Conservation (phyloP, 2,329 filamentous ascomycete genomes). For the Colletotrichum ledebouriae region DNA sequence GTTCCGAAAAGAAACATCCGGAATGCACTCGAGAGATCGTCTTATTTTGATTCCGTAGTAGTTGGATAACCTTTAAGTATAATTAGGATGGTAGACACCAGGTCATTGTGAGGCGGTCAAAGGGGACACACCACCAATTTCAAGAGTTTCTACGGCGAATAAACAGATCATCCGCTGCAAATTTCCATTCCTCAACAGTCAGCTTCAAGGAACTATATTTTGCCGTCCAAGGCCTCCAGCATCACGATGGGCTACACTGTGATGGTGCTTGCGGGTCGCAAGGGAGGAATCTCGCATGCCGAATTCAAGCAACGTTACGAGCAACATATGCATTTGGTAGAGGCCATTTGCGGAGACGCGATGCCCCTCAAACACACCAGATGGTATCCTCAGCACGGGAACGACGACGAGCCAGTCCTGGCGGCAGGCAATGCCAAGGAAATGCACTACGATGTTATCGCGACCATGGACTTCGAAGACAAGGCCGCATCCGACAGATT, state of each 20-base stretch:
- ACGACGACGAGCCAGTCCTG: conserved; percentile 17
- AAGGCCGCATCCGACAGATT: conserved; percentile 17
- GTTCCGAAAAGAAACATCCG: too few species aligned
- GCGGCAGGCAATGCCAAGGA: conserved; percentile 21
- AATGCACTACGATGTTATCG: conserved; percentile 30
- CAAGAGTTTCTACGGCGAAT: too few species aligned
- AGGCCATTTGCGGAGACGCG: conserved; percentile 17
- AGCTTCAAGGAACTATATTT: too few species aligned
- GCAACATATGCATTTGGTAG: conserved; percentile 27
- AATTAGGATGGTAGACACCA: too few species aligned
- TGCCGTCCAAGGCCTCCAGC: neutral
- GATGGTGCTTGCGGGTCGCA: conserved; percentile 29
- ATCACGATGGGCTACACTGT: conserved; percentile 26
- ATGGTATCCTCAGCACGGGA: conserved; percentile 19
- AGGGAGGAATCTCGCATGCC: conserved; percentile 22
- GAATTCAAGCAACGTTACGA: conserved; percentile 36
- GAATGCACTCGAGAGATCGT: too few species aligned
- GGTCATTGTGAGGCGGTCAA: too few species aligned
- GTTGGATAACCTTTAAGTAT: too few species aligned
- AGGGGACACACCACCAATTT: too few species aligned
- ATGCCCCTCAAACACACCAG: conserved; percentile 33
- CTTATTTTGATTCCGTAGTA: too few species aligned
- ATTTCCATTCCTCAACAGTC: neutral
- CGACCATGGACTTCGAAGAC: conserved; percentile 21
- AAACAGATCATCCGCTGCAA: neutral